Evolutionary conservation across 2,329 filamentous ascomycete species (phyloP).

Genomic region (Lecanicillium sp.): DNA sequence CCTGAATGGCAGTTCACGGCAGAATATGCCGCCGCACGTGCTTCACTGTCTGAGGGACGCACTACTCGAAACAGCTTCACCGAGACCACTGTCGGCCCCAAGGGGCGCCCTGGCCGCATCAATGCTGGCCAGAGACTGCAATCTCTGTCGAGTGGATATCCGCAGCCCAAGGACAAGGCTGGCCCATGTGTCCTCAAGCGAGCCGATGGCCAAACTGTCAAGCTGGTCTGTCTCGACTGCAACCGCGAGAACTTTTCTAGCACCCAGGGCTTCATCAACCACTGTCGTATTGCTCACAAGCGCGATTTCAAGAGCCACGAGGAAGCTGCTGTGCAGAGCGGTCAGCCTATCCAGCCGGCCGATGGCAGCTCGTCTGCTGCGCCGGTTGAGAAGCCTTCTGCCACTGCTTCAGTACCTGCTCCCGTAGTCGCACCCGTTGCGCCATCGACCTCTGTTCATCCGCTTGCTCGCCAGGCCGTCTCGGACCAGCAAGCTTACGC

Average conservation of each 20-base stretch:
- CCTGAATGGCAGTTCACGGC: slow-evolving; percentile 35
- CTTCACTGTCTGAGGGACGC: slow-evolving; percentile 56
- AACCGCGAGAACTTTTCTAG: slow-evolving; percentile 87
- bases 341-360: slow-evolving; percentile 55
- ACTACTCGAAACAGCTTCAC: slow-evolving; percentile 67
- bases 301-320: slow-evolving; percentile 94
- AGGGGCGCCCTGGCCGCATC: slow-evolving; percentile 41
- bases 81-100: slow-evolving; percentile 33
- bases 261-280: slow-evolving; percentile 98
- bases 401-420: slow-evolving; percentile 25
- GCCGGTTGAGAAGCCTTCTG: slow-evolving; percentile 5
- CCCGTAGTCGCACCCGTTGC: slow-evolving; percentile 21
- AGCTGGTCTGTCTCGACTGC: slow-evolving; percentile 85
- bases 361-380: slow-evolving; percentile 1
- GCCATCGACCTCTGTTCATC: slow-evolving; percentile 20
- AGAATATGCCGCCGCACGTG: slow-evolving; percentile 35
- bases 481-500: slow-evolving; percentile 44
- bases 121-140: slow-evolving; percentile 56
- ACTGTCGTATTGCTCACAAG: slow-evolving; percentile 92
- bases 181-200: slow-evolving; percentile 80
- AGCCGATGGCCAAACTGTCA: slow-evolving; percentile 78
- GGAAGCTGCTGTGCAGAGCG: slow-evolving; percentile 81
- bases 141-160: slow-evolving; percentile 61
- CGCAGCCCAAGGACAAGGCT: slow-evolving; percentile 69
- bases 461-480: slow-evolving; percentile 33